A percentile compares a stretch with the other conserved stretches of the same genome.
These are phyloP conservation scores for Diutina sp. DNA, from an alignment of 1,139 yeast species.

Conservation along the genomic window DNA sequence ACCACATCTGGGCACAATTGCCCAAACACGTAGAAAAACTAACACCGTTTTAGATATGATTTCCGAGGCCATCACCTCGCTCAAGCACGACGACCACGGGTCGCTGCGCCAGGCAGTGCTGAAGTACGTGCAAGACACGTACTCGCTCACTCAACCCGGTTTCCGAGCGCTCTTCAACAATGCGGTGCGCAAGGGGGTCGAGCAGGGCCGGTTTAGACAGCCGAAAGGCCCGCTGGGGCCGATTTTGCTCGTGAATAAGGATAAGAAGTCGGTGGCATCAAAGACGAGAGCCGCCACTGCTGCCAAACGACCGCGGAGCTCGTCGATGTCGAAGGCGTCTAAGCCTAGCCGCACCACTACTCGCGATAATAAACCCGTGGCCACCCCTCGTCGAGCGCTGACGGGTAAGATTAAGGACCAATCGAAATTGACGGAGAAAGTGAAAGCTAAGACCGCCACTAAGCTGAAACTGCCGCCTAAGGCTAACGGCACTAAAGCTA, in stretches of 20 bases:
- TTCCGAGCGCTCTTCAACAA: conserved; percentile 69
- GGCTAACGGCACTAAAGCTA: conserved; percentile 5
- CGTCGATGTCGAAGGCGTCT: conserved; percentile 2
- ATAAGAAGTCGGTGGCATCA: conserved; percentile 18
- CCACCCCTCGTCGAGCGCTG: conserved; percentile 3
- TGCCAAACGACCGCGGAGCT: conserved; percentile 2
- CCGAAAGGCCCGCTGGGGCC: conserved; percentile 85
- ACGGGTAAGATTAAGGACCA: conserved; percentile 4
- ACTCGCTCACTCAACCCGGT: conserved; percentile 43
- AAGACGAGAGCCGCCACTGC: conserved; percentile 11
- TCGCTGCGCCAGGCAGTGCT: conserved; percentile 73
- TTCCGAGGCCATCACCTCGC: conserved; percentile 54
- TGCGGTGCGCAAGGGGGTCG: conserved; percentile 76
- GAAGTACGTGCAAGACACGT: conserved; percentile 57
- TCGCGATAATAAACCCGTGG: conserved; percentile 3
- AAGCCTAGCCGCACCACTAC: conserved; percentile 12
- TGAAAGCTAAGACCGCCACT: conserved; percentile 5
- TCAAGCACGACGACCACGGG: conserved; percentile 71
- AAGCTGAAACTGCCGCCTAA: conserved; percentile 5
- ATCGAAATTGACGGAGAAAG: conserved; percentile 5
- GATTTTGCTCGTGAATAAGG: conserved; percentile 35
- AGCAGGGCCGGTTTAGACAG: conserved; percentile 62
- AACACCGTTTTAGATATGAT: conserved; percentile 45
- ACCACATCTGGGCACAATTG: background rate
- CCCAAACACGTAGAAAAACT: background rate